Conservation (phyloP, 768 basidiomycete genomes). For the Suillus spraguei region DNA sequence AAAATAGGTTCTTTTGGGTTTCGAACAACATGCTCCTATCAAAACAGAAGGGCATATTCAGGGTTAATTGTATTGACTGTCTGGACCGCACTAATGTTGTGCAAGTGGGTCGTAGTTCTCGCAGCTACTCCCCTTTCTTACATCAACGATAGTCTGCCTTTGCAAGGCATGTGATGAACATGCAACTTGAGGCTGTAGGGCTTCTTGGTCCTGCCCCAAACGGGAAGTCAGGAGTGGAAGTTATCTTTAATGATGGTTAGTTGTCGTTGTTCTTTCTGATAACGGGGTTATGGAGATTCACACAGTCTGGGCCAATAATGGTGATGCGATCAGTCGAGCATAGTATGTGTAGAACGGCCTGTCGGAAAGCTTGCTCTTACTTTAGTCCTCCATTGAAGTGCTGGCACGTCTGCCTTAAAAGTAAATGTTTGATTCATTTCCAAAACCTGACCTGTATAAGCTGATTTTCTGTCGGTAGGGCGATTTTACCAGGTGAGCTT, state of each 20-base stretch:
- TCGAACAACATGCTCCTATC: constrained; percentile 70
- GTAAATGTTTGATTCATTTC: constrained; percentile 35
- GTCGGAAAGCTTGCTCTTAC: background rate
- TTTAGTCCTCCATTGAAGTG: constrained; percentile 45
- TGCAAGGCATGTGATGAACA: constrained; percentile 78
- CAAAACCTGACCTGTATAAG: background rate
- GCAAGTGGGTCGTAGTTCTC: constrained; percentile 50
- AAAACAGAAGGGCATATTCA: constrained; percentile 83
- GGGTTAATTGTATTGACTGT: constrained; percentile 96
- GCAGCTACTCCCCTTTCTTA: constrained; percentile 12
- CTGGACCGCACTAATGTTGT: constrained; percentile 95
- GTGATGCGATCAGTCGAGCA: constrained; percentile 89
- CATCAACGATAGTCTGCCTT: constrained; percentile 74
- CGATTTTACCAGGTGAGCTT: constrained; percentile 77
- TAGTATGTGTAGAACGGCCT: constrained; percentile 54
- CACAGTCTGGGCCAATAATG: constrained; percentile 96
- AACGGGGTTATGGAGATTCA: background rate
- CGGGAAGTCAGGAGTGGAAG: constrained; percentile 63
- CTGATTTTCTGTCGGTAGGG: constrained; percentile 46
- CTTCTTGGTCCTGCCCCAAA: constrained; percentile 56
- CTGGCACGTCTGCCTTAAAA: constrained; percentile 96
- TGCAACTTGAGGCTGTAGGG: constrained; percentile 74
- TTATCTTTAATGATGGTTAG: constrained; percentile 78
- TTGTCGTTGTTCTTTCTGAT: constrained; percentile 3
- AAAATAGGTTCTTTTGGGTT: constrained; percentile 77